These are phyloP conservation scores for Alternaria alternata DNA, from an alignment of 2,329 filamentous ascomycete genomes.

Conservation along the genomic window DNA sequence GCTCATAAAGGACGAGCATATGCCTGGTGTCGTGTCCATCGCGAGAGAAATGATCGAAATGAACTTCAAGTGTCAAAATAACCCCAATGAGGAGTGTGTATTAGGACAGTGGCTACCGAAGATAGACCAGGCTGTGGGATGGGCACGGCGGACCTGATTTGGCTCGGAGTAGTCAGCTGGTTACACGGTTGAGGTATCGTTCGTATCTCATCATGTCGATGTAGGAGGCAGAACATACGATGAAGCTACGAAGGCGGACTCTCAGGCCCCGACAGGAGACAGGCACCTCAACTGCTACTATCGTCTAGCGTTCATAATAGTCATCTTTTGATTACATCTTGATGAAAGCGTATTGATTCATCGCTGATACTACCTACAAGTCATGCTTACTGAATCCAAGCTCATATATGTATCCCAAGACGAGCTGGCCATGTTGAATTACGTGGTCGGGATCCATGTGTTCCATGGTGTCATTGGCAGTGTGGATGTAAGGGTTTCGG, in stretches of 20 bases:
- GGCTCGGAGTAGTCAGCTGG: not conserved
- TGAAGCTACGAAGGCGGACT: not conserved
- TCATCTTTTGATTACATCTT: not conserved
- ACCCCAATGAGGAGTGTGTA: not conserved
- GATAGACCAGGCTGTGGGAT: not conserved
- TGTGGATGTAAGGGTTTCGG: constrained; percentile 70
- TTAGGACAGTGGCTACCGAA: not conserved
- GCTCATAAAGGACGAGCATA: not conserved
- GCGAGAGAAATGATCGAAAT: not conserved
- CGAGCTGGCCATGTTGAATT: constrained; percentile 85
- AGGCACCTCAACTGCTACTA: not conserved
- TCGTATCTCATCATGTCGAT: not conserved
- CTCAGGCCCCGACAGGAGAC: not conserved
- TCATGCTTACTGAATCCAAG: constrained; percentile 66
- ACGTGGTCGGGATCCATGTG: constrained; percentile 83
- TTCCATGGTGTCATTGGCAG: constrained; percentile 71
- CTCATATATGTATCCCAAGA: constrained; percentile 81
- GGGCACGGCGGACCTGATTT: not conserved
- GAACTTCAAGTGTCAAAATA: not conserved
- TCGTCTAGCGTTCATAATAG: not conserved
- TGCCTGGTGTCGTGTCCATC: not conserved
- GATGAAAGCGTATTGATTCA: not conserved
- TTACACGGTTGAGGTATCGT: not conserved
- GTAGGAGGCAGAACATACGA: not conserved
- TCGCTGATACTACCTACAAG: not conserved